Evolutionary conservation across 495 filamentous ascomycete genomes (phyloP).

Genomic region (Penicillium herquei): DNA sequence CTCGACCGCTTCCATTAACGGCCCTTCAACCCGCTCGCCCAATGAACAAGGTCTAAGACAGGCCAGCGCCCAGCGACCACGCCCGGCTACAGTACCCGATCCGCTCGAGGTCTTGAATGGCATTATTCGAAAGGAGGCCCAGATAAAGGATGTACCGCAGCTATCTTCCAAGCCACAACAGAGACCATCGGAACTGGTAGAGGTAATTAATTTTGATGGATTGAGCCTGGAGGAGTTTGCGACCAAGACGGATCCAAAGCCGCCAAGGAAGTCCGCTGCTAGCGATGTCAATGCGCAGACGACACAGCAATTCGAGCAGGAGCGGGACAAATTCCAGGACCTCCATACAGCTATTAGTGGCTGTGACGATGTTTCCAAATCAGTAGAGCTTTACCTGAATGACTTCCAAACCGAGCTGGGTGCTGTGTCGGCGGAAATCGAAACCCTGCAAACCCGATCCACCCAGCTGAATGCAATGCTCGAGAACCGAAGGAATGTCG

Average conservation of each 20-base stretch:
- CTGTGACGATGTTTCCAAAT: conserved; percentile 90
- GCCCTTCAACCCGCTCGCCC: conserved; percentile 50
- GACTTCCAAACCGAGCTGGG: conserved; percentile 92
- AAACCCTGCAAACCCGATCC: conserved; percentile 84
- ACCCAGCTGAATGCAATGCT: conserved; percentile 80
- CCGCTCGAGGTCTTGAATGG: conserved; percentile 69
- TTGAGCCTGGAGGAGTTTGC: conserved; percentile 74
- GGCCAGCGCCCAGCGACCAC: conserved; percentile 40
- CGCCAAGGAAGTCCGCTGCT: conserved; percentile 30
- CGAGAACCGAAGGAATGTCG: conserved; percentile 84
- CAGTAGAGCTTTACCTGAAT: conserved; percentile 86
- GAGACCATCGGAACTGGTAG: conserved; percentile 48
- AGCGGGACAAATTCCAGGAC: conserved; percentile 87
- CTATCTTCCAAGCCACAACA: conserved; percentile 10
- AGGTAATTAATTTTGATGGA: conserved; percentile 75
- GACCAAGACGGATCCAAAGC: conserved; percentile 32
- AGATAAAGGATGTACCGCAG: conserved; percentile 16
- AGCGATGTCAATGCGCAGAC: conserved; percentile 63
- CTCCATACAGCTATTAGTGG: conserved; percentile 83
- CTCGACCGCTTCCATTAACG: conserved; percentile 70
- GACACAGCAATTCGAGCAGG: conserved; percentile 79
- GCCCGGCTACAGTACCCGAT: conserved; percentile 58
- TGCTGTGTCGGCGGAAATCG: conserved; percentile 89
- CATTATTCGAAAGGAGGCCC: conserved; percentile 59
- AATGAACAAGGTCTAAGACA: conserved; percentile 69